Evolutionary conservation across 257 asterid genomes (phyloP).

Genomic region (Solanum piurae): DNA sequence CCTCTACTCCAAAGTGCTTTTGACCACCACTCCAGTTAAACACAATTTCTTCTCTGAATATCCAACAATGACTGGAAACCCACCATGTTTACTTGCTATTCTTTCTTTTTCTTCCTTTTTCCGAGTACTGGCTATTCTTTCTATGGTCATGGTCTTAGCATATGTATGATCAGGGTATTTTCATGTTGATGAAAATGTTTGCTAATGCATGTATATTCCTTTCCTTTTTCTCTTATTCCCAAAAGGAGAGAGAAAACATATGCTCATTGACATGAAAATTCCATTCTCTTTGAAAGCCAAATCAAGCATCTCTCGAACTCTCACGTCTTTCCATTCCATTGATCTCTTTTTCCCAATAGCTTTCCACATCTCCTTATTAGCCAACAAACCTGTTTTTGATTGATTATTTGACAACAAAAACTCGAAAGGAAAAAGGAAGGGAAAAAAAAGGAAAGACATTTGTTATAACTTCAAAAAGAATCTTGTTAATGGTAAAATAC

Average conservation of each 20-base stretch:
- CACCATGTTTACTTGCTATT: neutral
- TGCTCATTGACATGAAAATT: neutral
- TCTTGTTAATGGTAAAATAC: conserved; percentile 2
- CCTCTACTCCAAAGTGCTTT: neutral
- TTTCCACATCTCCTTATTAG: neutral
- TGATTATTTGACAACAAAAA: neutral
- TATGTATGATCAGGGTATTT: neutral
- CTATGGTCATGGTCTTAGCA: neutral
- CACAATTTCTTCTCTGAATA: neutral
- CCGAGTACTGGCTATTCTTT: neutral
- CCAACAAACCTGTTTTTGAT: neutral
- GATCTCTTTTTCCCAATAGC: neutral
- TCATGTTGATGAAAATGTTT: neutral
- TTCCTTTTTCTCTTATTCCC: neutral
- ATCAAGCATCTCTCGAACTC: neutral
- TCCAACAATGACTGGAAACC: neutral
- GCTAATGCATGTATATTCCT: neutral
- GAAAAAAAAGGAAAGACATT: neutral
- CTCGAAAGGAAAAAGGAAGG: too few species aligned
- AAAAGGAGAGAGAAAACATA: neutral
- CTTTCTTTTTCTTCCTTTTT: neutral
- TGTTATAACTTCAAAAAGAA: neutral
- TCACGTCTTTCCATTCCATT: neutral
- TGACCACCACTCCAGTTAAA: too few species aligned
- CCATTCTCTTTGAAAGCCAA: neutral